Conservation (phyloP, 2,329 filamentous ascomycete species). For the Parastagonospora nodorum region DNA sequence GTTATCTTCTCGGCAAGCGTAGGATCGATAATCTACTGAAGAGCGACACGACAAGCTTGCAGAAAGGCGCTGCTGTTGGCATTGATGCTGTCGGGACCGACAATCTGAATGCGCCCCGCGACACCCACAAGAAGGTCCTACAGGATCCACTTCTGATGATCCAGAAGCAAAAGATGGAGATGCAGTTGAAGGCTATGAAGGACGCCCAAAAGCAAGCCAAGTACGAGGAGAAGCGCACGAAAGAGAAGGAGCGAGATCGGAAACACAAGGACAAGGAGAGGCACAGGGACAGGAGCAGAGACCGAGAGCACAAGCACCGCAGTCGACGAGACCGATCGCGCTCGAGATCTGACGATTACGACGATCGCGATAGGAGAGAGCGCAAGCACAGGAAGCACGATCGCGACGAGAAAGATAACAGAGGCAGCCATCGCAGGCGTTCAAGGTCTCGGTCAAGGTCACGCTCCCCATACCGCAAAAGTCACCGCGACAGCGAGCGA, state of each 20-base stretch:
- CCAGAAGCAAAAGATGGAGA: conserved; percentile 75
- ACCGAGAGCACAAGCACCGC: conserved; percentile 24
- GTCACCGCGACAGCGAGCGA: conserved; percentile 19
- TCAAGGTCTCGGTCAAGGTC: conserved; percentile 24
- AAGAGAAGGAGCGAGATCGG: conserved; percentile 52
- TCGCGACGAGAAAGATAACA: conserved; percentile 18
- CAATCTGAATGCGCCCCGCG: conserved; percentile 72
- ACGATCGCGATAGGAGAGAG: conserved; percentile 35
- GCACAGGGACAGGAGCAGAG: conserved; percentile 31
- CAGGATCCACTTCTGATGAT: conserved; percentile 93
- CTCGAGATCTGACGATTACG: conserved; percentile 39
- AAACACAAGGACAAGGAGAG: conserved; percentile 50
- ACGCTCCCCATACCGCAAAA: conserved; percentile 29
- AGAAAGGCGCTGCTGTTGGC: conserved; percentile 62
- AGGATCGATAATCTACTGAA: conserved; percentile 87
- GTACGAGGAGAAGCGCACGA: conserved; percentile 40
- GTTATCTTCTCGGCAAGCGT: conserved; percentile 89
- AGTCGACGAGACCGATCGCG: conserved; percentile 43
- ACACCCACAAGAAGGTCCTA: conserved; percentile 83
- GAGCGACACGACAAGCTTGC: conserved; percentile 73
- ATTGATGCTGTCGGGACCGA: conserved; percentile 60
- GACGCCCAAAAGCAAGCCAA: conserved; percentile 52
- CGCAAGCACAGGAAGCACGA: conserved; percentile 33
- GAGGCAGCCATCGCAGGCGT: conserved; percentile 24
- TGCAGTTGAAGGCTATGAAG: conserved; percentile 67